These are phyloP conservation scores for Rhododendron ferrugineum DNA, from an alignment of 148 eudicot species.

Conservation along the genomic window DNA sequence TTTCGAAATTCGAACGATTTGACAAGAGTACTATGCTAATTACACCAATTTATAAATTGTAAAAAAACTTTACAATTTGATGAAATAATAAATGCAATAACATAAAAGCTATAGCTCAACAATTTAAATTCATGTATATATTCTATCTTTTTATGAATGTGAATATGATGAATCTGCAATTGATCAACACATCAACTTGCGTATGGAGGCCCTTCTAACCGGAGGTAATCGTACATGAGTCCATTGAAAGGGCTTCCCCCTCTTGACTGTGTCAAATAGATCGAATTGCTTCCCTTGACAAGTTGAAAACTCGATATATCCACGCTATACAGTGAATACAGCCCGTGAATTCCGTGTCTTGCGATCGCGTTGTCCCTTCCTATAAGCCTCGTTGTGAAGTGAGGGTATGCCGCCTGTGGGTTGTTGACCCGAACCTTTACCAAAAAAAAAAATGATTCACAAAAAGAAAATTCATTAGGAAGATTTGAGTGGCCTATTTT, in stretches of 20 bases:
- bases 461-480: background rate
- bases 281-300: slow-evolving; percentile 32
- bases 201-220: slow-evolving; percentile 44
- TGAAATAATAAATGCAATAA: background rate
- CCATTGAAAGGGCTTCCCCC: slow-evolving; percentile 33
- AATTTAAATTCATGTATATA: background rate
- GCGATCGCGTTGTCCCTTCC: slow-evolving; percentile 63
- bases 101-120: background rate
- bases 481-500: too few species aligned
- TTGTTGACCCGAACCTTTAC: slow-evolving; percentile 46
- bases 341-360: slow-evolving; percentile 60
- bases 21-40: background rate
- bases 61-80: background rate
- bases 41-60: background rate
- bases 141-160: background rate
- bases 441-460: background rate
- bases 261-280: slow-evolving; percentile 40
- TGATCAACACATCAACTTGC: background rate
- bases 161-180: background rate
- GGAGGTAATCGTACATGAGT: slow-evolving; percentile 59
- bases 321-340: slow-evolving; percentile 35
- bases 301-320: slow-evolving; percentile 29
- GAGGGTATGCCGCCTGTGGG: slow-evolving; percentile 19
- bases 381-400: slow-evolving; percentile 31
- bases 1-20: background rate